Percentiles rank a stretch among this genome's conserved stretches.
Evolutionary conservation across 768 basidiomycete genomes (phyloP).

Genomic region (Amylocystis lapponica): DNA sequence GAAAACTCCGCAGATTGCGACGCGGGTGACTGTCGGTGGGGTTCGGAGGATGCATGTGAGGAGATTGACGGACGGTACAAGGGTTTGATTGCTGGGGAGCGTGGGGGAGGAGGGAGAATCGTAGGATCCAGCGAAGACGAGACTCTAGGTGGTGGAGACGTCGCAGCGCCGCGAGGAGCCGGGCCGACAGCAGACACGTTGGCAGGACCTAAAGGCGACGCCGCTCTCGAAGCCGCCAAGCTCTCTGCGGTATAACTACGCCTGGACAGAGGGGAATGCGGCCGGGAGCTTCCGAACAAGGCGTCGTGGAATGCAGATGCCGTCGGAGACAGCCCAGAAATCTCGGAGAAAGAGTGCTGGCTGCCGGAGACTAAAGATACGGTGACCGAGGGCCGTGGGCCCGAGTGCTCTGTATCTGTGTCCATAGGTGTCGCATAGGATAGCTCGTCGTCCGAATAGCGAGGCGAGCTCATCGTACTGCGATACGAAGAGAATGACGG

Average conservation of each 20-base stretch:
- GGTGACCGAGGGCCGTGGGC: slow-evolving; percentile 42
- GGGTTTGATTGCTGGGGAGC: slow-evolving; percentile 17
- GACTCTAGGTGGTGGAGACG: slow-evolving; percentile 56
- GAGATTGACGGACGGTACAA: slow-evolving; percentile 20
- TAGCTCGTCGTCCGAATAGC: slow-evolving; percentile 33
- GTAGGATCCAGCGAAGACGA: slow-evolving; percentile 56
- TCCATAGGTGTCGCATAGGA: slow-evolving; percentile 24
- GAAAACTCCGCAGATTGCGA: slow-evolving; percentile 1
- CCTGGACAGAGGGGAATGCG: slow-evolving; percentile 16
- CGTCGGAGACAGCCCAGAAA: slow-evolving; percentile 69
- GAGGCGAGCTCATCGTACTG: slow-evolving; percentile 14
- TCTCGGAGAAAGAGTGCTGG: slow-evolving; percentile 51
- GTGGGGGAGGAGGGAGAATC: slow-evolving; percentile 52
- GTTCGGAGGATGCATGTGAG: slow-evolving; percentile 9
- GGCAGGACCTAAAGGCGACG: slow-evolving; percentile 16
- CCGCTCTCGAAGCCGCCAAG: slow-evolving; percentile 15
- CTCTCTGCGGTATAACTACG: slow-evolving; percentile 12
- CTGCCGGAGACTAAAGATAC: slow-evolving; percentile 40
- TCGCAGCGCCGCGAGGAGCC: slow-evolving; percentile 19
- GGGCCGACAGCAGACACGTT: slow-evolving; percentile 9
- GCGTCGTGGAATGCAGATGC: slow-evolving; percentile 77
- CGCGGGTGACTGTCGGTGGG: slow-evolving; percentile 3
- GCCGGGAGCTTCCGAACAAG: slow-evolving; percentile 28
- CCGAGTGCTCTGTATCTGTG: slow-evolving; percentile 18
- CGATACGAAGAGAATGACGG: slow-evolving; percentile 14